Evolutionary conservation across 1,284 basidiomycete species (phyloP).

Genomic region (Cryptococcus sp.): DNA sequence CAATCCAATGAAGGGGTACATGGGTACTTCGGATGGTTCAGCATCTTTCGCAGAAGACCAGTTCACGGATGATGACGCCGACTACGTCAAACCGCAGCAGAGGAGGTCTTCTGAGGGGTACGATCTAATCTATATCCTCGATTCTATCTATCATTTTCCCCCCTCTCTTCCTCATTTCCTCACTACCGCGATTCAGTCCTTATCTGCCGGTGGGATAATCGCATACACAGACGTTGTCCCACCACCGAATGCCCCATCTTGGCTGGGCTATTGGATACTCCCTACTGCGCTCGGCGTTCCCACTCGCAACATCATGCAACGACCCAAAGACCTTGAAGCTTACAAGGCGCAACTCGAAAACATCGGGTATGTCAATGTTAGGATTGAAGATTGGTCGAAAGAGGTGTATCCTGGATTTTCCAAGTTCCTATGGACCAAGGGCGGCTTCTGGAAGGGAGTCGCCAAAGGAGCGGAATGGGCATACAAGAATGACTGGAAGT

Average conservation of each 20-base stretch:
- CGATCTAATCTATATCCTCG: conserved; percentile 53
- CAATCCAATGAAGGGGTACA: conserved; percentile 36
- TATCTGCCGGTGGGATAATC: conserved; percentile 56
- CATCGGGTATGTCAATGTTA: conserved; percentile 57
- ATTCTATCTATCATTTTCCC: conserved; percentile 67
- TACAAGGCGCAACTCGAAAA: conserved; percentile 53
- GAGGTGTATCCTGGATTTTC: conserved; percentile 62
- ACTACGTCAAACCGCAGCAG: conserved; percentile 4
- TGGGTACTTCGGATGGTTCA: conserved; percentile 12
- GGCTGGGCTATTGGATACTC: conserved; percentile 24
- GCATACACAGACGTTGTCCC: conserved; percentile 61
- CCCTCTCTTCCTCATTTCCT: conserved; percentile 55
- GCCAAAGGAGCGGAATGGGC: conserved; percentile 50
- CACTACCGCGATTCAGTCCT: conserved; percentile 50
- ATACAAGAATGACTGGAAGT: conserved; percentile 52
- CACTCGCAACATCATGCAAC: conserved; percentile 52
- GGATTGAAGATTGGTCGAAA: conserved; percentile 58
- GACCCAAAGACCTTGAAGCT: conserved; percentile 43
- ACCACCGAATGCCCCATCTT: conserved; percentile 13
- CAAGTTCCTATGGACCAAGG: conserved; percentile 51
- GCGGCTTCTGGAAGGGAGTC: conserved; percentile 54
- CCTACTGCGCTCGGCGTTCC: conserved; percentile 52
- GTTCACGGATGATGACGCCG: conserved; percentile 2
- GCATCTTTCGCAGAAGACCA: background rate
- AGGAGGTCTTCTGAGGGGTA: conserved; percentile 13